These are phyloP conservation scores for Talaromyces sp. DNA, from an alignment of 2,329 filamentous ascomycete species.

Conservation along the genomic window DNA sequence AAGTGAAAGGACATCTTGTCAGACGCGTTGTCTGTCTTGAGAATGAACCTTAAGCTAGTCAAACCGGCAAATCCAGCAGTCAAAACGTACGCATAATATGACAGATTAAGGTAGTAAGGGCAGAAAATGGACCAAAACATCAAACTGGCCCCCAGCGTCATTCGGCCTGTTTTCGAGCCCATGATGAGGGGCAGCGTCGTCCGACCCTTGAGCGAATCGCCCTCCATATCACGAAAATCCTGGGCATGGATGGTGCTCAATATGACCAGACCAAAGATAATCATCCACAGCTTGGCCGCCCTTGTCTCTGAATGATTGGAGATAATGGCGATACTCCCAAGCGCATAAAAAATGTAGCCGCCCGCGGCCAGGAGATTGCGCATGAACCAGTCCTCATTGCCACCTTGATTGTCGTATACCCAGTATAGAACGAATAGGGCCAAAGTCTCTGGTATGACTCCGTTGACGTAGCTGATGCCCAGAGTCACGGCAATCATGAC, in stretches of 20 bases:
- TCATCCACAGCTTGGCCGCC: slow-evolving; percentile 14
- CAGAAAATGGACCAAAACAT: slow-evolving; percentile 15
- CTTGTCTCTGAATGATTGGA: slow-evolving; percentile 13
- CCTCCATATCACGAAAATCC: slow-evolving; percentile 18
- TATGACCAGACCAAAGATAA: slow-evolving; percentile 17
- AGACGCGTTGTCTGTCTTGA: slow-evolving; percentile 9
- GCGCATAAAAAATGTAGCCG: slow-evolving; percentile 17
- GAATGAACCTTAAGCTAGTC: slow-evolving; percentile 12
- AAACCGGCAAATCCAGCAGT: background rate
- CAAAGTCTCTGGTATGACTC: slow-evolving; percentile 16
- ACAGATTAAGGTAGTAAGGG: slow-evolving; percentile 12
- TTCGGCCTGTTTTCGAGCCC: slow-evolving; percentile 11
- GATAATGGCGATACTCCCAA: slow-evolving; percentile 13
- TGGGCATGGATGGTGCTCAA: slow-evolving; percentile 19
- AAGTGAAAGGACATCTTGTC: slow-evolving; percentile 18
- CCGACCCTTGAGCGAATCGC: slow-evolving; percentile 15
- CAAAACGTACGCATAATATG: slow-evolving; percentile 6
- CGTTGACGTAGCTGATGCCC: slow-evolving; percentile 9
- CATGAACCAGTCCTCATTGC: slow-evolving; percentile 19
- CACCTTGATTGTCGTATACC: slow-evolving; percentile 17
- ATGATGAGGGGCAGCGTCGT: slow-evolving; percentile 15
- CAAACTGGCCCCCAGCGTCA: background rate
- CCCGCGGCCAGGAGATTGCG: slow-evolving; percentile 17
- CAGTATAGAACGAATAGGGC: slow-evolving; percentile 17
- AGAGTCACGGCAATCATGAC: slow-evolving; percentile 16